Evolutionary conservation across 23 red algal species (phyloP).

Genomic region (Chondrus crispus): DNA sequence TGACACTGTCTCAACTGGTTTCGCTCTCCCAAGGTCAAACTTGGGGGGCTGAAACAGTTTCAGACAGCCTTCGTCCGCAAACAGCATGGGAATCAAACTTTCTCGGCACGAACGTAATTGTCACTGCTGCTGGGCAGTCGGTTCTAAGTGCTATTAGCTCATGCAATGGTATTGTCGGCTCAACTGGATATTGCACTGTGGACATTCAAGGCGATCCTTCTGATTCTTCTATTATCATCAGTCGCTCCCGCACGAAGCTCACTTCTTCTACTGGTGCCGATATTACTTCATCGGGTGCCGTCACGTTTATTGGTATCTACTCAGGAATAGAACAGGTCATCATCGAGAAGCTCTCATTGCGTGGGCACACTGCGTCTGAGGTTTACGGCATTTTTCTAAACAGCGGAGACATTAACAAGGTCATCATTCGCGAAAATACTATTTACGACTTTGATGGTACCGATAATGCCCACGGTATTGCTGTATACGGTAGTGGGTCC

Average conservation of each 20-base stretch:
- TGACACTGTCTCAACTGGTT: too few species aligned
- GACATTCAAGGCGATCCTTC: not conserved
- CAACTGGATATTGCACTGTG: not conserved
- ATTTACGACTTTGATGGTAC: not conserved
- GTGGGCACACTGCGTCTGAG: not conserved
- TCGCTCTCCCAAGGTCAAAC: too few species aligned
- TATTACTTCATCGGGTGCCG: not conserved
- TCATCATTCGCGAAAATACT: not conserved
- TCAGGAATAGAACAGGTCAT: not conserved
- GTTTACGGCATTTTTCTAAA: not conserved
- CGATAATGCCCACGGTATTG: not conserved
- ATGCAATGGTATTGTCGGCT: not conserved
- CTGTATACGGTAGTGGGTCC: not conserved
- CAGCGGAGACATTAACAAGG: not conserved
- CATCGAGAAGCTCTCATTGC: not conserved
- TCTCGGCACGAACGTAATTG: too few species aligned
- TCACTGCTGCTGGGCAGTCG: too few species aligned
- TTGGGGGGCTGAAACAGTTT: too few species aligned
- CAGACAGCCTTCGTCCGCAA: too few species aligned
- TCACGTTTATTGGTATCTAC: not conserved
- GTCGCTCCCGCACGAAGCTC: not conserved
- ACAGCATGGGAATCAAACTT: too few species aligned
- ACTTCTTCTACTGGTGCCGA: not conserved
- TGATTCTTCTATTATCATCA: not conserved
- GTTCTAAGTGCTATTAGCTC: not conserved